Evolutionary conservation across 345 rosid species (phyloP).

Genomic region (Combretum micranthum): DNA sequence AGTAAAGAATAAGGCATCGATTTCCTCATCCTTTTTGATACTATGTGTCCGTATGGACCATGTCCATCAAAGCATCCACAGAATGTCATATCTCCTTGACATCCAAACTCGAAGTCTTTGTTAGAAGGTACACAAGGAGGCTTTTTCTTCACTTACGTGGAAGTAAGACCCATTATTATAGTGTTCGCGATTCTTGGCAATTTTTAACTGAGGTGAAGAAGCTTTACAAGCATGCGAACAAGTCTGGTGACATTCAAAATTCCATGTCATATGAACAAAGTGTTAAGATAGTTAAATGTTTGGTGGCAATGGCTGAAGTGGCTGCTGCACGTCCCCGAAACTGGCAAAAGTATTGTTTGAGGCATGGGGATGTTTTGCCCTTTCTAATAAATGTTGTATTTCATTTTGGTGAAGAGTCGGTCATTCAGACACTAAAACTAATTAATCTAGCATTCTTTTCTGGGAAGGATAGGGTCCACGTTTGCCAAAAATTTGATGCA

Average conservation of each 20-base stretch:
- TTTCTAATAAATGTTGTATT: slow-evolving; percentile 72
- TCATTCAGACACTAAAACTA: slow-evolving; percentile 82
- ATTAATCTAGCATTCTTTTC: slow-evolving; percentile 80
- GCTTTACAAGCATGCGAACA: too few relatives aligned
- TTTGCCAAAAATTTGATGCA: slow-evolving; percentile 56
- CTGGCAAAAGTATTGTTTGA: slow-evolving; percentile 97
- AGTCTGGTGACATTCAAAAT: too few relatives aligned
- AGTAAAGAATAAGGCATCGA: slow-evolving; percentile 53
- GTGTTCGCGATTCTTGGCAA: slow-evolving; percentile 92
- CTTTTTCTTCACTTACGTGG: slow-evolving; percentile 95
- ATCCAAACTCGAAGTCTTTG: slow-evolving; percentile 87
- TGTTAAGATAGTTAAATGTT: slow-evolving; percentile 87
- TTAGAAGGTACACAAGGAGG: slow-evolving; percentile 97
- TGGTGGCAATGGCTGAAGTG: slow-evolving; percentile 88
- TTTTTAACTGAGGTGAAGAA: too few relatives aligned
- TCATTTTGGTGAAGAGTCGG: slow-evolving; percentile 89
- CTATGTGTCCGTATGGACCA: slow-evolving; percentile 90
- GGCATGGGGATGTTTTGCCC: slow-evolving; percentile 73
- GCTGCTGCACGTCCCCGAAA: slow-evolving; percentile 91
- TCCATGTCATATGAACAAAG: slow-evolving; percentile 82
- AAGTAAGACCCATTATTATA: slow-evolving; percentile 93
- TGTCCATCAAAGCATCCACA: slow-evolving; percentile 95
- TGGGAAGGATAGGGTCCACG: slow-evolving; percentile 71
- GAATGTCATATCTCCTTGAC: slow-evolving; percentile 76
- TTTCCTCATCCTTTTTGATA: slow-evolving; percentile 53